phyloP scores from a whole-genome alignment of 805 yeast species.

The Lipomyces sp. region DNA sequence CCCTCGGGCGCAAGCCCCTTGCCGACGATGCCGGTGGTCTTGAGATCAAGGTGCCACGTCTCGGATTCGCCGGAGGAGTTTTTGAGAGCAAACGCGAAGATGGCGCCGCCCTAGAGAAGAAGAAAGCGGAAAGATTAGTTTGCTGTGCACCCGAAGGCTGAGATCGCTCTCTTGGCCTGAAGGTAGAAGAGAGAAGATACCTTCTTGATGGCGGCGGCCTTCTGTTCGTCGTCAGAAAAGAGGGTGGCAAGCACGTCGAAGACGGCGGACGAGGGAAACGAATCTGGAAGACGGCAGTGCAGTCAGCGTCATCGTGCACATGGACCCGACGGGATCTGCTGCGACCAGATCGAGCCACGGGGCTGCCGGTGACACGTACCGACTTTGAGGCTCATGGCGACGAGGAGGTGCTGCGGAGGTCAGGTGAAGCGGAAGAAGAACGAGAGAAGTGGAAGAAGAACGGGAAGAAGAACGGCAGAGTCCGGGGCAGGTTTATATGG shows the following conservation, averaged over 20 bases:
- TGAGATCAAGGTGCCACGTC: constrained; percentile 68
- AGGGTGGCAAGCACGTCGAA: constrained; percentile 40
- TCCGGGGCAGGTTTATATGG: too few relatives aligned
- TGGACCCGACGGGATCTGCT: neutral
- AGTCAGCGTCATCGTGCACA: neutral
- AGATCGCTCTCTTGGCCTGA: neutral
- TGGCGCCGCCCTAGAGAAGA: constrained; percentile 49
- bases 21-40: constrained; percentile 53
- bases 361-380: constrained; percentile 3
- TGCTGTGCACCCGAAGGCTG: neutral
- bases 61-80: constrained; percentile 57
- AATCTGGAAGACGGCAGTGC: constrained; percentile 4
- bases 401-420: too few relatives aligned
- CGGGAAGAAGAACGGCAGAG: neutral
- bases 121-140: neutral
- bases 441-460: neutral
- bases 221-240: constrained; percentile 36
- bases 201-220: constrained; percentile 38
- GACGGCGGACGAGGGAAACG: constrained; percentile 41
- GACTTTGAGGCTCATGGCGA: constrained; percentile 16
- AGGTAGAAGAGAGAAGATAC: neutral
- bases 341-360: neutral
- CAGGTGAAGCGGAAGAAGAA: neutral
- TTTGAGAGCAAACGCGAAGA: constrained; percentile 63
- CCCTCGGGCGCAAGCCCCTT: constrained; percentile 44